Evolutionary conservation across 352 stramenopile genomes (phyloP), one percentile per base, ranked within the genome.

Genomic region (Phytopythium chamaehyphon): DNA sequence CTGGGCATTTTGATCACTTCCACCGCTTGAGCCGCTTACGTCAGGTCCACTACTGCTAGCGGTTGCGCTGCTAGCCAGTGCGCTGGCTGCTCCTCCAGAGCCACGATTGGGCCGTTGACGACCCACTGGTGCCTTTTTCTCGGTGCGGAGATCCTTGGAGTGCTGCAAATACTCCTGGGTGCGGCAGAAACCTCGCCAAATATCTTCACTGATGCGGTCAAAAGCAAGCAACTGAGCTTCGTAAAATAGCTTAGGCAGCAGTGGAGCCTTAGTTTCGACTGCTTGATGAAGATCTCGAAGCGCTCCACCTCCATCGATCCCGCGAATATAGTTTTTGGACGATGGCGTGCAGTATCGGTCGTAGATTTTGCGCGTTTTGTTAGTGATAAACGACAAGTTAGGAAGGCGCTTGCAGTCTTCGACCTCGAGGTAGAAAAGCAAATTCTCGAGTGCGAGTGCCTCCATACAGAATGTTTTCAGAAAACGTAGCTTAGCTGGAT

Each of bases 381-480:
- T 87, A 19, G 80, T 64, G 47, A 93, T 85, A 53, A 90, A 93
- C 39, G 75, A 88, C 28, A 90, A 59, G 51, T 93, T 93, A 1
- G 83, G 83, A 37, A 93, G 49, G 0, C 83, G 77, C 54, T 93
- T 93, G 64, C 79, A 90, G 57, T 93, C 83, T 45, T 93, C 83
- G 10, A 93, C 83, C 36, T 93, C 83, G 9, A 93, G 54, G 56
- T 90, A 90, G 54, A 93, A 93, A 37, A 93, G 75, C 43, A 93
- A 46, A 39, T 93, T 93, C 55, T 93, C 83, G 21, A 90, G 53
- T n/a, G 76, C 72, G 4, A 93, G 51, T 18, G 81, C 82, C 45
- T 93, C 79, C 66, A 93, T 88, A 52, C 83, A 93, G 51, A 87
- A 93, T n/a, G 75, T 87, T 54, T 93, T 93, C 57, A 93, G 76